These are phyloP conservation scores for Mycosarcoma mackinlayi DNA, from an alignment of 1,284 basidiomycete species.

Conservation along the genomic window DNA sequence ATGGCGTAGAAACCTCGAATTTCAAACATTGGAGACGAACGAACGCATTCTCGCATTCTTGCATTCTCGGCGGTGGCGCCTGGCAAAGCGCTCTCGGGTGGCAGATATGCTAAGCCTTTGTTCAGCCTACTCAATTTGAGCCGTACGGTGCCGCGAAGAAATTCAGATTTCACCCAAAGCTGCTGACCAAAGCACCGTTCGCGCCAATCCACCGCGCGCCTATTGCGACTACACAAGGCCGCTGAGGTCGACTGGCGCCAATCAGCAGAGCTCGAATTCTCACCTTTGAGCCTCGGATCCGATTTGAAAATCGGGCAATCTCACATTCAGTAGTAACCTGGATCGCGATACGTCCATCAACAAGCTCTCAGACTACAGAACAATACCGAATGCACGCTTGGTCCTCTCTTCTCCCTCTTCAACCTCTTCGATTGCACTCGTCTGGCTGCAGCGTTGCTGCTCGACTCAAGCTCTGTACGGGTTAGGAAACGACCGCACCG, in stretches of 20 bases:
- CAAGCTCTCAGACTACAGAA: background rate
- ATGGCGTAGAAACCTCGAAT: slow-evolving; percentile 7
- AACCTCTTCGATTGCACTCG: too few relatives aligned
- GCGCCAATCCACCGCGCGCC: slow-evolving; percentile 22
- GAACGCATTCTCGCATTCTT: background rate
- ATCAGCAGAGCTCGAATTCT: slow-evolving; percentile 34
- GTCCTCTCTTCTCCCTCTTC: background rate
- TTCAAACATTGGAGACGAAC: slow-evolving; percentile 15
- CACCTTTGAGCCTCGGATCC: slow-evolving; percentile 28
- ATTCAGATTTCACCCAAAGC: slow-evolving; percentile 4
- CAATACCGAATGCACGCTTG: too few relatives aligned
- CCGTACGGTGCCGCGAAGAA: slow-evolving; percentile 27
- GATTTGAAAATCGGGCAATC: background rate
- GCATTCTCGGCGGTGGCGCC: slow-evolving; percentile 3
- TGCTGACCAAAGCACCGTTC: slow-evolving; percentile 41
- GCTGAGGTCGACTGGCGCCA: slow-evolving; percentile 8
- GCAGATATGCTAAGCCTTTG: slow-evolving; percentile 39
- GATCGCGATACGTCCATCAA: too few relatives aligned
- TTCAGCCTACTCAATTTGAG: slow-evolving; percentile 12
- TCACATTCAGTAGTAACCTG: background rate
- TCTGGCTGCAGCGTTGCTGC: background rate
- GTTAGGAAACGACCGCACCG: slow-evolving; percentile 5
- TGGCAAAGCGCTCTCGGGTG: too few relatives aligned
- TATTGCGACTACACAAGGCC: background rate
- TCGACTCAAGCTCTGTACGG: background rate